Evolutionary conservation across 495 filamentous ascomycete species (phyloP), one percentile per base, ranked within the genome.

Genomic region (Tuber indicum): DNA sequence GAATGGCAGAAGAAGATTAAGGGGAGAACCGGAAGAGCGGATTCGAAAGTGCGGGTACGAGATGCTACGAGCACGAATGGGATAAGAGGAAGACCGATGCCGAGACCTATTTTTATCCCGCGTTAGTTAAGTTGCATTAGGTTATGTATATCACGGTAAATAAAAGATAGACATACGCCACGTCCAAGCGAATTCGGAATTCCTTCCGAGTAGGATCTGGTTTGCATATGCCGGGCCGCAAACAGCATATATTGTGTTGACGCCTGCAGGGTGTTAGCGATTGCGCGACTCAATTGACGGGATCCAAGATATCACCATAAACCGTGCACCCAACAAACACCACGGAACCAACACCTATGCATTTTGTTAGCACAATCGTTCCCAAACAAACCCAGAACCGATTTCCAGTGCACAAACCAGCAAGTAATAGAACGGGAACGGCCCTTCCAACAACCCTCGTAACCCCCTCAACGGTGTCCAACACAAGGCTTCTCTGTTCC

Each of bases 1-100:
- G 82, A 81, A 45, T 84, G 82, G 71, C 79, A 82, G 73, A 84
- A 83, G 47, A 84, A 84, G 70, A 84, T 82, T 70, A 84, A 72
- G 41, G 82, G 82, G 19, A 84, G 77, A 36, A 84, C 82, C 19
- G 82, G 82, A 42, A 84, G 82, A 16, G 79, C 79, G 21, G 82
- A 83, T 71, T 84, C 82, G 70, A 84, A 84, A 23, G 80, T 79
- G 71, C 82, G 82, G 42, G 82, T 82, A 17, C 82, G 82, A 16
- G 82, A 83, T 16, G 82, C 82, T 19, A 84, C 79, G 17, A 84
- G 82, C 17, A 84, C 82, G 74, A 84, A 82, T 26, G 82, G 82
- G n/a, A 84, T 84, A 1, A 83, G 69, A 14, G 82, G 82, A 43
- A 84, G 82, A 26, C 82, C 82, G 43, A 83, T 79, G 52, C 82